Base-by-base conservation (phyloP, 2,329 filamentous ascomycete species). In the Byssochlamys sp. region DNA sequence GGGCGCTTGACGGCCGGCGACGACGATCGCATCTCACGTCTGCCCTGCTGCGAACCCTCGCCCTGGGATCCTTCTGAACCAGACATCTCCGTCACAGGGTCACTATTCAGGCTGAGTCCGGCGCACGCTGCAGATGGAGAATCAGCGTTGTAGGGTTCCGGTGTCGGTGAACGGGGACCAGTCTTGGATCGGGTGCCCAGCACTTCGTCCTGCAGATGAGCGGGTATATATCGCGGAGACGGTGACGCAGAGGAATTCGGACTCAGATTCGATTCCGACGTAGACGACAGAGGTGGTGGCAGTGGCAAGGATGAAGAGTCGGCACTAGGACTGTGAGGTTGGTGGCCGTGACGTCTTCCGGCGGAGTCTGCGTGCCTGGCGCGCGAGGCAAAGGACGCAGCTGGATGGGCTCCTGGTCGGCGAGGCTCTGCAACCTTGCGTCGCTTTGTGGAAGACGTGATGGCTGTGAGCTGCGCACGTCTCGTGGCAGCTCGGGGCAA, bases 141-240 rank as follows among this genome's bases (percentile, higher is more conserved):
- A 29, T 73, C 72, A 57, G 69, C 69, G 59, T 62, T 66, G 27
- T 60, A 60, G 53, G 63, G 52, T 55, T 71, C 68, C 54, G 63
- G 72, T 56, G 67, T 70, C 4, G 72, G 71, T 48, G 67, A 72
- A 55, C 69, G 69, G 59, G 71, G 73, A 60, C 67, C 63, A 50
- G 69, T 61, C 65, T 66, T 74, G 48, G 63, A 65, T 60, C 61
- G 61, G 52, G 66, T 61, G 58, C 67, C 70, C 39, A 71, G 67
- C 56, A 80, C 74, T 67, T 81, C 79, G 69, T 78, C 75, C 67
- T 81, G 80, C 57, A 84, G 71, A 69, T 83, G 81, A 56, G 80
- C 77, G 60, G 81, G 81, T 57, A 84, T 74, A 67, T 78, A 81
- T 59, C 78, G 75, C 50, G 76, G 67, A 54, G 70, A 67, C 57